Evolutionary conservation across 345 rosid species (phyloP), one percentile per base, ranked within the genome.

Genomic region (Salix arbutifolia): DNA sequence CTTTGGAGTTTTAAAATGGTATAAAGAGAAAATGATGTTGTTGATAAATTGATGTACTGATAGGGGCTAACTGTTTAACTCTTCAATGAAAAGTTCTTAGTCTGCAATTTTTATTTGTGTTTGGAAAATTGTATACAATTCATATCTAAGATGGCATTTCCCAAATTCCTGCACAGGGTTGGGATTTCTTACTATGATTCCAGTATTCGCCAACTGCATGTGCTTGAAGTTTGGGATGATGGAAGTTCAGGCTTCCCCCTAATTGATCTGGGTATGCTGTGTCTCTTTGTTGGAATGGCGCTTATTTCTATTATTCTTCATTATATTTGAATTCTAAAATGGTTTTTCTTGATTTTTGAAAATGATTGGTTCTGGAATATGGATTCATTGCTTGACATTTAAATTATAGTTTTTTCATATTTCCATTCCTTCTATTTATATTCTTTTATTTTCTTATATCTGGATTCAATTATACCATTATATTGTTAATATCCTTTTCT

Each of bases 151-250:
- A 1, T 25, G 44, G 53, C 33, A 48, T 62, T 26, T 72, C 72
- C 28, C 4, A 25, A 58, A 26, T 25, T 26, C 67, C 40, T 72
- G 10, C 30, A 44, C 86, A 95, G 99, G 78, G 84, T 93, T 77
- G 99, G 99, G 78, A 77, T 95, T 85, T 81, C 99, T 69, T 95
- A 95, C 80, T 95, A 95, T 56, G 99, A 93, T 85, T 83, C 87
- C 74, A 86, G 89, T 80, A 77, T 84, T 79, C 91, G 97, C 78
- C 93, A 93, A 85, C 97, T 95, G 81, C 85, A 93, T 81, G 96
- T 93, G 77, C 87, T 93, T 80, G 99, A 95, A 89, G 84, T 86
- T 80, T 95, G 97, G 98, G 99, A 95, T 81, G 99, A 91, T 82
- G 89, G 88, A 79, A 85, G 84, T 79, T 83, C 88, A 50, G 91